Base-by-base conservation (phyloP, 2,329 filamentous ascomycete species). In the Aureobasidium zeae region DNA sequence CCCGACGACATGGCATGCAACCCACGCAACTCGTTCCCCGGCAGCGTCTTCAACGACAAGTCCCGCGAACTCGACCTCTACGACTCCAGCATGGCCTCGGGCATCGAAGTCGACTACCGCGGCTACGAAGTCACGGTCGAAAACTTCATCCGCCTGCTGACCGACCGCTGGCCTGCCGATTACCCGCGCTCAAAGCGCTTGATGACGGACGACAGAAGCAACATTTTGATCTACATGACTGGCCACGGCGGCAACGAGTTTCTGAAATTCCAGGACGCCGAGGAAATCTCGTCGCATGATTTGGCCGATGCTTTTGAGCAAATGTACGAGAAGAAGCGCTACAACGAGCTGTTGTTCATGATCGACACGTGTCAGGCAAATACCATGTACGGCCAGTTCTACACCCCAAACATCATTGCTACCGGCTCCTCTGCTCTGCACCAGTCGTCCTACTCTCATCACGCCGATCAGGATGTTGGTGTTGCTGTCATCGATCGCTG, bases 281-380 rank as follows among this genome's bases (percentile, higher is more conserved):
- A 98, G 63, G 91, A 98, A 66, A 96, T 98, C 52, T 88, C 86
- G 45, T 87, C 87, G 0, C 95, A 93, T 62, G 91, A 98, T 66
- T 70, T 98, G 46, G 91, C 93, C 4, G 86, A 98, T 63, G 91
- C 91, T 0, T 96, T 98, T 62, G 87, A 93, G 65, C 89, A 98
- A 70, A 98, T 98, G 91, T 95, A 88, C 85, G 91, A 98, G 73
- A 98, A 98, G 78, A 93, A 93, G 70, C 81, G 91, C 60, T 98
- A 96, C 65, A 86, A 96, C 62, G 91, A 98, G 65, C 80, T 98
- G 54, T 77, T 98, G 46, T 98, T 98, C 71, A 98, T 98, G 91
- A 98, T 98, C 65, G 91, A 98, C 63, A 98, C 91, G 0, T 98
- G 91, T 68, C 91, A 98, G 68, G 91, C 91, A 44, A 98, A 98